Percentiles rank a stretch among this genome's conserved stretches.
phyloP scores from a whole-genome alignment of 2,329 filamentous ascomycete genomes.

The Penicillium sp. region DNA sequence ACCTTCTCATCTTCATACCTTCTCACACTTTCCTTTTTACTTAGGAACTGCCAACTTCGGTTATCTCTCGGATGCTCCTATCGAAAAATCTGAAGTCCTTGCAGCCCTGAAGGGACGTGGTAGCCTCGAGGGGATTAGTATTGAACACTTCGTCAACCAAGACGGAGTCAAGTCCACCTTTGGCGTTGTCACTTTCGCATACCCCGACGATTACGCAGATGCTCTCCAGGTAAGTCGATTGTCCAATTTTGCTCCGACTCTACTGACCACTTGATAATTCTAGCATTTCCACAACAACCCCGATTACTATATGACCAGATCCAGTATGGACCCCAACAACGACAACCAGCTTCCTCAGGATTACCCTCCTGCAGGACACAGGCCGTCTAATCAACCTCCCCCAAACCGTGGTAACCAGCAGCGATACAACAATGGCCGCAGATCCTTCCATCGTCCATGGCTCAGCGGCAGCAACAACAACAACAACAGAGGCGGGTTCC shows the following conservation, averaged over 20 bases:
- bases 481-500: slow-evolving; percentile 7
- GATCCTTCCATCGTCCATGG: slow-evolving; percentile 1
- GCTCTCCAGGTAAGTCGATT: slow-evolving; percentile 17
- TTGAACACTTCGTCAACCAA: background rate
- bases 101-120: slow-evolving; percentile 21
- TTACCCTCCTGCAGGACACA: background rate
- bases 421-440: slow-evolving; percentile 5
- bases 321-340: slow-evolving; percentile 17
- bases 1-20: background rate
- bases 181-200: slow-evolving; percentile 9
- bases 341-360: background rate
- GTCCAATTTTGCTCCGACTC: background rate
- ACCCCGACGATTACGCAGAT: slow-evolving; percentile 7
- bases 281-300: slow-evolving; percentile 20
- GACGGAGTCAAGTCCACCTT: background rate
- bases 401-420: slow-evolving; percentile 3
- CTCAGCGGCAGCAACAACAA: background rate
- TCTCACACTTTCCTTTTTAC: background rate
- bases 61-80: background rate
- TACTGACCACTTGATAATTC: background rate
- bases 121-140: background rate
- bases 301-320: slow-evolving; percentile 19
- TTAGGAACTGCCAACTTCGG: slow-evolving; percentile 4
- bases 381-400: background rate
- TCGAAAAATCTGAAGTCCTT: slow-evolving; percentile 19